Percentiles rank a stretch among this genome's conserved stretches.
Evolutionary conservation across 2,329 filamentous ascomycete genomes (phyloP).

Genomic region (Akanthomyces uredinophilus): DNA sequence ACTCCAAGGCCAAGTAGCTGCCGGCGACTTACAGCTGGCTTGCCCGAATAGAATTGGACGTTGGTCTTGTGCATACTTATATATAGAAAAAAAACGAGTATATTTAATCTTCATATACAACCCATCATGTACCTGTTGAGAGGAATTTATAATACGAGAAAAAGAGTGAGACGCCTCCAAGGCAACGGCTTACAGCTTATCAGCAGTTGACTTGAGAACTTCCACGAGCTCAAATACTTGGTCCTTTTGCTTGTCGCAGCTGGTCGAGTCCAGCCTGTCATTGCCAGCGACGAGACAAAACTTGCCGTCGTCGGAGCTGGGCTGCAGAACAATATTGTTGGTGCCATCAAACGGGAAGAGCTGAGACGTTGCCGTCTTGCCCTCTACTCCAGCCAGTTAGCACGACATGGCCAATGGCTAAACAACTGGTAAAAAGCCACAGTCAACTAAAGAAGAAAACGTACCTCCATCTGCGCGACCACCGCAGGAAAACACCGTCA

Average conservation of each 20-base stretch:
- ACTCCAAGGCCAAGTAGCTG: too few species aligned
- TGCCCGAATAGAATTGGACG: too few species aligned
- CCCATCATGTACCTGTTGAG: neutral
- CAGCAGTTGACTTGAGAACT: slow-evolving; percentile 4
- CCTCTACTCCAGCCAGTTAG: slow-evolving; percentile 28
- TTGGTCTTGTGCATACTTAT: too few species aligned
- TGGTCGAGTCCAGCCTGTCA: slow-evolving; percentile 24
- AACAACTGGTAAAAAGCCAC: too few species aligned
- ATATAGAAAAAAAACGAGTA: neutral
- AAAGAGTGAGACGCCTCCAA: neutral
- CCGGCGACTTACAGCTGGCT: too few species aligned
- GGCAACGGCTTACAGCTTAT: neutral
- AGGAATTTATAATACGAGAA: neutral
- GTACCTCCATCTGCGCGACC: slow-evolving; percentile 45
- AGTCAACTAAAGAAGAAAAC: too few species aligned
- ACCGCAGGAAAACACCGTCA: slow-evolving; percentile 48
- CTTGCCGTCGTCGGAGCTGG: slow-evolving; percentile 36
- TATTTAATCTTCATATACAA: neutral
- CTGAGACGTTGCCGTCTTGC: slow-evolving; percentile 43
- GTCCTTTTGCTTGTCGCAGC: slow-evolving; percentile 8
- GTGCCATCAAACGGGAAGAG: slow-evolving; percentile 42
- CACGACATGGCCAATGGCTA: neutral
- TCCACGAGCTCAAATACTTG: slow-evolving; percentile 11
- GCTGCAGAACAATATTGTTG: slow-evolving; percentile 38
- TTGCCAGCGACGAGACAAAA: slow-evolving; percentile 38